Evolutionary conservation across 139 green algal species (phyloP).

Genomic region (Chlamydomonas sp.): DNA sequence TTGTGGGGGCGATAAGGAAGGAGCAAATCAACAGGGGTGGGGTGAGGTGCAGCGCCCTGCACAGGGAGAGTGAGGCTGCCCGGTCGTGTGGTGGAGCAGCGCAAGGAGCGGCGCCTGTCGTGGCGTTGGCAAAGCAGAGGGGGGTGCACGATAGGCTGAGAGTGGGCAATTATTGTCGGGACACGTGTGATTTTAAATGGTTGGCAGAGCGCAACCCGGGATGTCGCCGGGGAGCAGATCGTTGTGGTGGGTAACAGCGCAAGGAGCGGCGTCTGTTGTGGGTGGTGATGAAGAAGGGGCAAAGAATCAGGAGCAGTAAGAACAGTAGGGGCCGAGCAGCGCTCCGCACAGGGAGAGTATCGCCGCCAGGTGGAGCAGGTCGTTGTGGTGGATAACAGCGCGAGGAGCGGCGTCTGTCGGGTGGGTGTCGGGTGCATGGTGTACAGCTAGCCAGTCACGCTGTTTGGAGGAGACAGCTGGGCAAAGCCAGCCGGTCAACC

Average conservation of each 20-base stretch:
- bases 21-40: no score
- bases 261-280: slow-evolving; percentile 10
- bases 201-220: slow-evolving; percentile 2
- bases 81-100: slow-evolving; percentile 5
- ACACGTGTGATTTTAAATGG: background rate
- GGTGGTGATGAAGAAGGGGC: no score
- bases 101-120: slow-evolving; percentile 7
- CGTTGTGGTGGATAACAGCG: slow-evolving; percentile 10
- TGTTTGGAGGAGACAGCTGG: no score
- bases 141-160: no score
- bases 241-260: slow-evolving; percentile 3
- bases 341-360: slow-evolving; percentile 1
- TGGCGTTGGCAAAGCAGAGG: no score
- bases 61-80: slow-evolving; percentile 5
- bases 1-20: no score
- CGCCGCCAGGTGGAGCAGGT: slow-evolving; percentile 9
- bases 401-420: slow-evolving; percentile 6
- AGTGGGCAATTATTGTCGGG: background rate
- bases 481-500: no score
- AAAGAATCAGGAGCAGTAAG: no score
- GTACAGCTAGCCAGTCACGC: no score
- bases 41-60: background rate
- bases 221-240: slow-evolving; percentile 4
- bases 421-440: no score
- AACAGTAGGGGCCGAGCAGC: background rate